These are phyloP conservation scores for Mucor circinelloides DNA, from an alignment of 371 early-diverging fungal species.

Conservation along the genomic window DNA sequence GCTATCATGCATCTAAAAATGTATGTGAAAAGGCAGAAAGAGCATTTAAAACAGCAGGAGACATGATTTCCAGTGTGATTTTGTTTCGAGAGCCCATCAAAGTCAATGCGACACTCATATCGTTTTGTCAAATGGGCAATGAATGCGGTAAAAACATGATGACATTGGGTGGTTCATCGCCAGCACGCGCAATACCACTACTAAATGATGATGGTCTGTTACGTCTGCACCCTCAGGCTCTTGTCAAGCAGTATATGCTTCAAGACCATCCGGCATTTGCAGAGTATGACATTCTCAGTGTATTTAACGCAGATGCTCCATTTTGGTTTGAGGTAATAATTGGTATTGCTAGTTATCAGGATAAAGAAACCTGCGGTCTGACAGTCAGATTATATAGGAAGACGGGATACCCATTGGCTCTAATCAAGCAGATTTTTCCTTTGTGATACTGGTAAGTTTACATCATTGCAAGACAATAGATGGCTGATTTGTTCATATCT, in stretches of 20 bases:
- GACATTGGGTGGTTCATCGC: slow-evolving; percentile 40
- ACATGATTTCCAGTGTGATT: slow-evolving; percentile 27
- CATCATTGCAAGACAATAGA: not conserved
- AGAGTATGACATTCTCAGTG: slow-evolving; percentile 54
- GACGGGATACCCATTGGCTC: slow-evolving; percentile 37
- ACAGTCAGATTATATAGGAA: slow-evolving; percentile 20
- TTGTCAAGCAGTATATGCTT: slow-evolving; percentile 52
- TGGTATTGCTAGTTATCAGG: not conserved
- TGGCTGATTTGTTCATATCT: not conserved
- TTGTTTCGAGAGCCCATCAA: slow-evolving; percentile 34
- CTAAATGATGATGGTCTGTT: slow-evolving; percentile 28
- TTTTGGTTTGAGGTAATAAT: slow-evolving; percentile 44
- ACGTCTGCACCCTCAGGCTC: slow-evolving; percentile 59
- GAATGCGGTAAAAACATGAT: slow-evolving; percentile 30
- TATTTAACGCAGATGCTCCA: slow-evolving; percentile 58
- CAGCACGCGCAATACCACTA: slow-evolving; percentile 38
- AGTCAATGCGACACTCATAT: slow-evolving; percentile 45
- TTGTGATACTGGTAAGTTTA: slow-evolving; percentile 42
- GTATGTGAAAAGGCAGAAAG: slow-evolving; percentile 34
- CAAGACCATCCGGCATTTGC: slow-evolving; percentile 30
- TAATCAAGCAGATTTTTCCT: slow-evolving; percentile 58
- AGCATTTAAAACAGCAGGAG: slow-evolving; percentile 35
- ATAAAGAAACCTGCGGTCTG: not conserved
- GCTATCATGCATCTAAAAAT: not conserved
- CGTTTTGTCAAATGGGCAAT: slow-evolving; percentile 40